A percentile compares a stretch with the other conserved stretches of the same genome.
phyloP scores from a whole-genome alignment of 1,284 basidiomycete species.

The Testicularia cyperi region DNA sequence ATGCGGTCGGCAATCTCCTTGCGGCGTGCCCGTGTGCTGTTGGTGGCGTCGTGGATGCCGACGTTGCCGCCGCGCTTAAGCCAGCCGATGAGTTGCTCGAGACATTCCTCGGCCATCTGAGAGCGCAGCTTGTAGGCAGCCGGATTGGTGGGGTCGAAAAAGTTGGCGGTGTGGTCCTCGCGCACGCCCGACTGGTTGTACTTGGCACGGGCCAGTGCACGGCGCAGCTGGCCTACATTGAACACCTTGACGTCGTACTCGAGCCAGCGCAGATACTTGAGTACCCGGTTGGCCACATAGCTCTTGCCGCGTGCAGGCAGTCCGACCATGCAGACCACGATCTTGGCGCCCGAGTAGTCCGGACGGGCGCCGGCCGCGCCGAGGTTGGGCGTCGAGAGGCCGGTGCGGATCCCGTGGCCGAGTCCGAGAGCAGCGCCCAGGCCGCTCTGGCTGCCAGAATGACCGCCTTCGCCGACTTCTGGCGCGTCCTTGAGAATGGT shows the following conservation, averaged over 20 bases:
- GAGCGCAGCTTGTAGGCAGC: slow-evolving; percentile 79
- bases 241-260: slow-evolving; percentile 99
- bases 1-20: slow-evolving; percentile 76
- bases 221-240: slow-evolving; percentile 93
- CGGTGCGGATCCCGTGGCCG: slow-evolving; percentile 30
- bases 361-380: slow-evolving; percentile 78
- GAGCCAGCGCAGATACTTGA: slow-evolving; percentile 69
- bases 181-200: slow-evolving; percentile 70
- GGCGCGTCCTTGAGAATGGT: slow-evolving; percentile 34
- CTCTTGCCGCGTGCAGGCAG: slow-evolving; percentile 58
- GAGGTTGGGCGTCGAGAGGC: slow-evolving; percentile 37
- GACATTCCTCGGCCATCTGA: slow-evolving; percentile 81
- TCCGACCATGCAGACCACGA: slow-evolving; percentile 91
- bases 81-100: slow-evolving; percentile 94
- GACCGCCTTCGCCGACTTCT: slow-evolving; percentile 36
- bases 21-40: slow-evolving; percentile 79
- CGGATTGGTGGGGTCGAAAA: slow-evolving; percentile 85
- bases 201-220: slow-evolving; percentile 78
- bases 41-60: slow-evolving; percentile 96
- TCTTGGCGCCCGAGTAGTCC: slow-evolving; percentile 97
- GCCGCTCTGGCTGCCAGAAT: slow-evolving; percentile 18
- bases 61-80: slow-evolving; percentile 89
- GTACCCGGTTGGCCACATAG: slow-evolving; percentile 59
- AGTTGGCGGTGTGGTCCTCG: slow-evolving; percentile 86
- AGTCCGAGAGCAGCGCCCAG: slow-evolving; percentile 34